These are phyloP conservation scores for Vitellaria paradoxa DNA, from an alignment of 179 eudicot species.

Conservation along the genomic window DNA sequence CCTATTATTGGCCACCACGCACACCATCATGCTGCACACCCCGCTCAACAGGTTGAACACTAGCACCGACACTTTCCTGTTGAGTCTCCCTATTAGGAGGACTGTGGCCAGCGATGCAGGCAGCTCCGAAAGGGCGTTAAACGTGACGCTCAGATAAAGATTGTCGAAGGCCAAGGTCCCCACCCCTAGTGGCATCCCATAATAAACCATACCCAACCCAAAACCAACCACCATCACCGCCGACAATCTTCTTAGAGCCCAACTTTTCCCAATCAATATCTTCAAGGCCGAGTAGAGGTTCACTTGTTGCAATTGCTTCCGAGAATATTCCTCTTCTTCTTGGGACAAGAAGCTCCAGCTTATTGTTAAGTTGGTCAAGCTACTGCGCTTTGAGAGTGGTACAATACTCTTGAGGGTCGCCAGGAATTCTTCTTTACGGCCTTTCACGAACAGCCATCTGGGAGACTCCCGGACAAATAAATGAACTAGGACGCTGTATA, in stretches of 20 bases:
- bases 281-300: conserved; percentile 42
- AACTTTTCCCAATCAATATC: conserved; percentile 31
- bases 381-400: conserved; percentile 13
- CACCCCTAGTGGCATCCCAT: conserved; percentile 67
- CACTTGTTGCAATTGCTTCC: conserved; percentile 19
- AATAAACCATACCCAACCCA: conserved; percentile 63
- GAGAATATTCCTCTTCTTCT: no score
- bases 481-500: conserved; percentile 35
- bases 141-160: conserved; percentile 47
- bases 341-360: no score
- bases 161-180: conserved; percentile 44
- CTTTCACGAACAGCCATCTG: conserved; percentile 64
- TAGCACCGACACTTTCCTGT: conserved; percentile 34
- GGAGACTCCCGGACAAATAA: conserved; percentile 62
- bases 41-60: conserved; percentile 40
- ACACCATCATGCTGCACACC: conserved; percentile 19
- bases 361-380: background rate
- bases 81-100: conserved; percentile 38
- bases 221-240: conserved; percentile 43
- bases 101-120: conserved; percentile 46
- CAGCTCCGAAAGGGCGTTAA: conserved; percentile 58
- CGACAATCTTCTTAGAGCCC: conserved; percentile 46
- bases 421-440: conserved; percentile 46
- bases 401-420: conserved; percentile 35
- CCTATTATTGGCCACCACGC: no score